Percentiles rank a stretch among this genome's conserved stretches.
Conservation (phyloP, 495 filamentous ascomycete species). For the Xylaria grammica region DNA sequence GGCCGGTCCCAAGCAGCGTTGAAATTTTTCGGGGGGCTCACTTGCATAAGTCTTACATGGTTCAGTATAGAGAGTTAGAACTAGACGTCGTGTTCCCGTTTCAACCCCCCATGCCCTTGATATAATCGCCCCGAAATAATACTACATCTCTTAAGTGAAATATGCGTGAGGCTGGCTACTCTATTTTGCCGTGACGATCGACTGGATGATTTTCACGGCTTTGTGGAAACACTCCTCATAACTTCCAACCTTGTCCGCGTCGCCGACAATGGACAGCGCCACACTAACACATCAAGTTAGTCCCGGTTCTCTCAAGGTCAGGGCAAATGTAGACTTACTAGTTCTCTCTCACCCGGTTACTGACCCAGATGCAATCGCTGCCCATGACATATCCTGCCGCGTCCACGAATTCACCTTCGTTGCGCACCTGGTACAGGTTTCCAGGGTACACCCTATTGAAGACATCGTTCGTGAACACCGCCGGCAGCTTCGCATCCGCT, state of each 20-base stretch:
- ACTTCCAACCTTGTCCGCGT: constrained; percentile 7
- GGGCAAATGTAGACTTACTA: constrained; percentile 9
- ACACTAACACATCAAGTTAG: constrained; percentile 13
- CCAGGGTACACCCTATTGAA: constrained; percentile 21
- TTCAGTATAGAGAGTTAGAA: too few species aligned
- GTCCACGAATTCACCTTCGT: constrained; percentile 19
- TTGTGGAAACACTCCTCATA: constrained; percentile 9
- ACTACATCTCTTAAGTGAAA: too few species aligned
- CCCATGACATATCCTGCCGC: constrained; percentile 20
- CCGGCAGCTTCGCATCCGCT: constrained; percentile 14
- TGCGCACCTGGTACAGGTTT: constrained; percentile 15
- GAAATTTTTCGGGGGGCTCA: too few species aligned
- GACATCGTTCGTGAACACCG: constrained; percentile 18
- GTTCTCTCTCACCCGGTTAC: constrained; percentile 18
- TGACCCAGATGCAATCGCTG: constrained; percentile 19
- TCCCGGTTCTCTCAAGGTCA: background rate
- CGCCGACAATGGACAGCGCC: constrained; percentile 19
- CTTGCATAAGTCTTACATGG: too few species aligned
- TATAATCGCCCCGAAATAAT: too few species aligned
- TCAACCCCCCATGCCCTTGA: too few species aligned
- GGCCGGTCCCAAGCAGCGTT: too few species aligned
- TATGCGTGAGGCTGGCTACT: background rate
- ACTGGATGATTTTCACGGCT: constrained; percentile 10
- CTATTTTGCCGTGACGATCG: constrained; percentile 3
- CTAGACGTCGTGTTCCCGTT: too few species aligned